A percentile compares a stretch with the other conserved stretches of the same genome.
Evolutionary conservation across 139 green algal species (phyloP).

Genomic region (Volvox reticuliferus): DNA sequence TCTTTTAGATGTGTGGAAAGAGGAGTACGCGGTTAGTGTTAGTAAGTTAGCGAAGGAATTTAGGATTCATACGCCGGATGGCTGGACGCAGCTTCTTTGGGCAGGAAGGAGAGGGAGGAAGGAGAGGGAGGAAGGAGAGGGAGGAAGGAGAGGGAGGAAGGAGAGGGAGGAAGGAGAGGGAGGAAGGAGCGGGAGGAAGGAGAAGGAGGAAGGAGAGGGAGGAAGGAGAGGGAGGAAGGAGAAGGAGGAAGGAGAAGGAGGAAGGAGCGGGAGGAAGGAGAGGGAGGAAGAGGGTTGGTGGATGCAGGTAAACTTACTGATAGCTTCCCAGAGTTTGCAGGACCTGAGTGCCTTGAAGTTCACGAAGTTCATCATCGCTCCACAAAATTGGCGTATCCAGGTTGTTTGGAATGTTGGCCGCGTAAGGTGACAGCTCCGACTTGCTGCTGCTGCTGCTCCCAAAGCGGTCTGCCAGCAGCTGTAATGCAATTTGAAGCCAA

Average conservation of each 20-base stretch:
- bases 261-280: background rate
- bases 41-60: too few relatives aligned
- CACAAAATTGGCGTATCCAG: conserved; percentile 77
- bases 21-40: too few relatives aligned
- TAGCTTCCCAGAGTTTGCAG: conserved; percentile 71
- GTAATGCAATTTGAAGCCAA: conserved; percentile 84
- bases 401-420: conserved; percentile 63
- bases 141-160: too few relatives aligned
- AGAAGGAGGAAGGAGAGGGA: background rate
- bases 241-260: background rate
- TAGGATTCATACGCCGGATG: too few relatives aligned
- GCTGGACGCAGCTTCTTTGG: too few relatives aligned
- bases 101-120: background rate
- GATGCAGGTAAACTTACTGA: conserved; percentile 51
- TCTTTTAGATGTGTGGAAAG: too few relatives aligned
- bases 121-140: background rate
- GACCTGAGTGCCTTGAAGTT: conserved; percentile 82
- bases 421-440: conserved; percentile 63
- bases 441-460: background rate
- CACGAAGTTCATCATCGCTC: conserved; percentile 68
- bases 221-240: background rate
- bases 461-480: conserved; percentile 76
- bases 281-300: background rate
- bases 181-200: background rate
- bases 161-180: too few relatives aligned